Evolutionary conservation across 2,329 filamentous ascomycete genomes (phyloP), one percentile per base, ranked within the genome.

Genomic region (Hypoxylon sp.): DNA sequence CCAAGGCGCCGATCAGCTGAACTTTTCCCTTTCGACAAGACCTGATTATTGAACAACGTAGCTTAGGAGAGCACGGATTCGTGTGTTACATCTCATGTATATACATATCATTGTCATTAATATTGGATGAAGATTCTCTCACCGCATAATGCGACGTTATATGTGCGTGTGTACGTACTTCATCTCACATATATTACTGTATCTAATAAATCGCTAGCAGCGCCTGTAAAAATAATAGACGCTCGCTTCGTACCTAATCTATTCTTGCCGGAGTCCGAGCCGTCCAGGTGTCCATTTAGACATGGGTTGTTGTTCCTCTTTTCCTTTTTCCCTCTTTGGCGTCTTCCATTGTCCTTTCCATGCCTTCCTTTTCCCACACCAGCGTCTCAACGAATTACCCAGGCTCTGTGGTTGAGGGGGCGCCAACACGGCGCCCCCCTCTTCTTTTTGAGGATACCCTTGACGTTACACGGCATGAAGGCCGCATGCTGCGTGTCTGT

Each of bases 381-480:
- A 37, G 32, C 32, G 50, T 48, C 62, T 42, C 44, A 17, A 53
- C 59, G 56, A 60, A 56, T 39, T 55, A 57, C 27, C 50, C 32
- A 59, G 42, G 21, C 47, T 47, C 50, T 58, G 32, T 39, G 56
- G 32, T 55, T 17, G 27, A 46, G 62, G 62, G 44, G 52, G 63
- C 55, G 48, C 58, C 60, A 48, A 69, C 59, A 66, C 48, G 60
- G 62, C 24, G 37, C 56, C 54, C 54, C 58, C 63, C 47, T 47
- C 27, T 58, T 61, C 17, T 55, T 68, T 67, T 67, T 58, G 48
- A 60, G 60, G 58, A 62, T 66, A 70, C 68, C 69, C 65, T 69
- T 65, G 57, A 67, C 52, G 71, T 75, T 72, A 71, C 73, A 75
- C 74, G 56, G 66, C 74, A 72, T 69, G 58, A 32, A 51, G 55